These are phyloP conservation scores for Chytridiales sp. DNA, from an alignment of 371 early-diverging fungal species.

Conservation along the genomic window DNA sequence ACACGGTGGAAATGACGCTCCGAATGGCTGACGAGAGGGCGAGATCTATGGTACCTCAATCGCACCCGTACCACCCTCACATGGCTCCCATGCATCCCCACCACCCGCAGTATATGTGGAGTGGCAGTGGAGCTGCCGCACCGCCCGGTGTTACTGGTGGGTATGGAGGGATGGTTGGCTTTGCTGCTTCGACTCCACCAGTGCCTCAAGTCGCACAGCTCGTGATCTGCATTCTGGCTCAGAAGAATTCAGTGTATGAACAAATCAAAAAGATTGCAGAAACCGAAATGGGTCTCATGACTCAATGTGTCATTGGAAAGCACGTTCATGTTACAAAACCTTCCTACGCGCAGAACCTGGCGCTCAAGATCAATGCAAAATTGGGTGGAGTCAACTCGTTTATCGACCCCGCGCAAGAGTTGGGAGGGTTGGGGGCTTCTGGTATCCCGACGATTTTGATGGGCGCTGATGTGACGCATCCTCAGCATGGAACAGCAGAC, in stretches of 20 bases:
- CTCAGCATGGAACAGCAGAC: conserved; percentile 65
- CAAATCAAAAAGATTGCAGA: conserved; percentile 87
- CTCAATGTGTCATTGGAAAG: conserved; percentile 42
- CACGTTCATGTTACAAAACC: conserved; percentile 33
- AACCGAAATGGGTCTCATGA: conserved; percentile 58
- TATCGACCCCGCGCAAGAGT: conserved; percentile 15
- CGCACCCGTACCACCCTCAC: no score
- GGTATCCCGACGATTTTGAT: conserved; percentile 72
- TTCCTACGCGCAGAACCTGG: conserved; percentile 21
- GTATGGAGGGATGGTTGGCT: not conserved
- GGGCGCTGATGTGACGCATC: conserved; percentile 94
- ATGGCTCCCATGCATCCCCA: no score
- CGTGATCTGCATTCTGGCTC: conserved; percentile 25
- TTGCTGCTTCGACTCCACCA: not conserved
- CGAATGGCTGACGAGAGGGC: conserved; percentile 8
- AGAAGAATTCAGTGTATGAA: conserved; percentile 52
- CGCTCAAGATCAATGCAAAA: conserved; percentile 44
- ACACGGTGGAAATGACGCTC: conserved; percentile 3
- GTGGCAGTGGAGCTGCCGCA: no score
- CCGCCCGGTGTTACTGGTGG: not conserved
- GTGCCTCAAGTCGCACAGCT: conserved; percentile 19
- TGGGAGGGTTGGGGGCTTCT: not conserved
- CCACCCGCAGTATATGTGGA: no score
- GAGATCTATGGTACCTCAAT: no score
- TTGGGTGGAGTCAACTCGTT: conserved; percentile 22